phyloP scores from a whole-genome alignment of 2,329 filamentous ascomycete genomes.

The Penicillium sp. region DNA sequence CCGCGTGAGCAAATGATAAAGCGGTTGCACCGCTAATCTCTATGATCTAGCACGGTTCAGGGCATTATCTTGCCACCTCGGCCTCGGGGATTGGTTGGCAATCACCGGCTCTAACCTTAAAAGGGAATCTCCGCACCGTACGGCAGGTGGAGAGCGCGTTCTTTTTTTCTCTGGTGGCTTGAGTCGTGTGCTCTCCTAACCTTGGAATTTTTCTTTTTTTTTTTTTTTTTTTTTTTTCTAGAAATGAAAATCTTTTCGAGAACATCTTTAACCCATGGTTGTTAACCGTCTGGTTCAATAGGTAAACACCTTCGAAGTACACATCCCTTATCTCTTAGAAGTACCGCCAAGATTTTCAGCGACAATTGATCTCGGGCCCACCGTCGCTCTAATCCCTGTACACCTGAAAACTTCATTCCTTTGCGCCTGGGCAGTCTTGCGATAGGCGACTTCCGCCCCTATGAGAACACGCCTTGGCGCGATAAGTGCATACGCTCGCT shows the following conservation, averaged over 20 bases:
- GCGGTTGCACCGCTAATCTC: slow-evolving; percentile 5
- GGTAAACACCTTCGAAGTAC: not conserved
- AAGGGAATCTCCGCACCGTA: slow-evolving; percentile 1
- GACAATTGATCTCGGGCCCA: not conserved
- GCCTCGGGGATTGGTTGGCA: not conserved
- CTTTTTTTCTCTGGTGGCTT: not conserved
- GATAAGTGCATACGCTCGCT: not conserved
- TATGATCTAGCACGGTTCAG: not conserved
- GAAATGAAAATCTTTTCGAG: not conserved
- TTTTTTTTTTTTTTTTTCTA: not conserved
- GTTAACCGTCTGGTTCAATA: not conserved
- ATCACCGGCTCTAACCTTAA: not conserved
- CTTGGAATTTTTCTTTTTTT: not conserved
- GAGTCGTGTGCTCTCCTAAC: not conserved
- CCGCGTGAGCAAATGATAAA: slow-evolving; percentile 5
- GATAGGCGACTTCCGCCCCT: not conserved
- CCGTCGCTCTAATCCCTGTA: not conserved
- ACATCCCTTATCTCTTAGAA: not conserved
- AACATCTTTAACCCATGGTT: not conserved
- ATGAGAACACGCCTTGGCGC: not conserved
- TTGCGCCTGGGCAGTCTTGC: not conserved
- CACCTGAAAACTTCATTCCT: not conserved
- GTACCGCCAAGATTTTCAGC: not conserved
- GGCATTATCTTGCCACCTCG: slow-evolving; percentile 8
- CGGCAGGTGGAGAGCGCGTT: not conserved